Percentiles rank a stretch among this genome's conserved stretches.
These are phyloP conservation scores for Fusarium nodosum DNA, from an alignment of 2,329 filamentous ascomycete genomes.

Conservation along the genomic window DNA sequence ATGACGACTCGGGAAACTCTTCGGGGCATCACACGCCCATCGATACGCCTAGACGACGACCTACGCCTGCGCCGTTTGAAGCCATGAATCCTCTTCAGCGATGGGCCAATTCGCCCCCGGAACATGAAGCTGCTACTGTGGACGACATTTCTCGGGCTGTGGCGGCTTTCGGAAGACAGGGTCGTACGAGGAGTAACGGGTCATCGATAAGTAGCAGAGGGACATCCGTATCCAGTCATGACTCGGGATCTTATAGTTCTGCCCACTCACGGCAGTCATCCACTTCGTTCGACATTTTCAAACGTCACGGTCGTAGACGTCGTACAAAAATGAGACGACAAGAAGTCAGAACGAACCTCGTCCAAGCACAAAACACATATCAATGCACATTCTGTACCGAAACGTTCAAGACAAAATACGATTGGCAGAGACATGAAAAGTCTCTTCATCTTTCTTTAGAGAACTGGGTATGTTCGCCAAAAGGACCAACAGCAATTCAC, in stretches of 20 bases:
- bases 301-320: slow-evolving; percentile 30
- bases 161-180: slow-evolving; percentile 53
- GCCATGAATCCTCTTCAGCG: slow-evolving; percentile 50
- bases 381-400: slow-evolving; percentile 64
- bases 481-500: slow-evolving; percentile 54
- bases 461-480: slow-evolving; percentile 61
- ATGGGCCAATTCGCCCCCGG: slow-evolving; percentile 54
- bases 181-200: slow-evolving; percentile 52
- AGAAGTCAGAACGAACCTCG: slow-evolving; percentile 31
- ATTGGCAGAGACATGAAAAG: slow-evolving; percentile 66
- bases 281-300: slow-evolving; percentile 33
- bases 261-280: slow-evolving; percentile 34
- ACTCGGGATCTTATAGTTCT: slow-evolving; percentile 37
- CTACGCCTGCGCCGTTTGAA: slow-evolving; percentile 54
- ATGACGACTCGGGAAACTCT: slow-evolving; percentile 35
- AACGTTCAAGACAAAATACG: slow-evolving; percentile 60
- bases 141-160: slow-evolving; percentile 53
- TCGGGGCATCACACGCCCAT: slow-evolving; percentile 56
- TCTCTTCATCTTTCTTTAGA: slow-evolving; percentile 61
- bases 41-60: slow-evolving; percentile 65
- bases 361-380: slow-evolving; percentile 45
- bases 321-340: slow-evolving; percentile 30
- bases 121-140: slow-evolving; percentile 53
- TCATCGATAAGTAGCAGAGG: slow-evolving; percentile 54
- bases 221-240: slow-evolving; percentile 34